These are phyloP conservation scores for Acorus gramineus DNA, from an alignment of 106 monocot genomes.

Conservation along the genomic window DNA sequence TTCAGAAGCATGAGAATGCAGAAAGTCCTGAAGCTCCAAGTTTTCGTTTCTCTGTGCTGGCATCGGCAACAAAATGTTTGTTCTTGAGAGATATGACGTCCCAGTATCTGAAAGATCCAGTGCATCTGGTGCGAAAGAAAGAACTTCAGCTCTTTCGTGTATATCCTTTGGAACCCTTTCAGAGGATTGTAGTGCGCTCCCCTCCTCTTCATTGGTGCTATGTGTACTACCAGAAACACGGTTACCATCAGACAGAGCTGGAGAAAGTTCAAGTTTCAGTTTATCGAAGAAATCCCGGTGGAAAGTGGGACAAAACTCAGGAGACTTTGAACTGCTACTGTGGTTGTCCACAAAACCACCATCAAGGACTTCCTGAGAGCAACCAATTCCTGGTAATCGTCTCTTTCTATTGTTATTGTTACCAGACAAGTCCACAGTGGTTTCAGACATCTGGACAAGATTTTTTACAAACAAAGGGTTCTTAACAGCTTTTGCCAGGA, in stretches of 20 bases:
- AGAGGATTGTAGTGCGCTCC: slow-evolving; percentile 14
- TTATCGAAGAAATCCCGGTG: slow-evolving; percentile 57
- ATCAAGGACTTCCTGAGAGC: slow-evolving; percentile 14
- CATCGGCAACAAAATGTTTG: slow-evolving; percentile 23
- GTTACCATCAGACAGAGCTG: slow-evolving; percentile 39
- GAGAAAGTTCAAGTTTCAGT: slow-evolving; percentile 55
- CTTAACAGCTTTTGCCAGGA: slow-evolving; percentile 37
- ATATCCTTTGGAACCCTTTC: not conserved
- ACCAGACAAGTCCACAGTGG: slow-evolving; percentile 16
- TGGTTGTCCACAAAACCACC: slow-evolving; percentile 26
- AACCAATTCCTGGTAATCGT: slow-evolving; percentile 20
- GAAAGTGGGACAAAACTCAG: slow-evolving; percentile 30
- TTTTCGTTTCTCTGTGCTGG: not conserved
- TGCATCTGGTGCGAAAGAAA: slow-evolving; percentile 27
- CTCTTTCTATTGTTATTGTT: slow-evolving; percentile 51
- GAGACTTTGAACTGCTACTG: slow-evolving; percentile 12
- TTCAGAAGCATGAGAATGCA: slow-evolving; percentile 2
- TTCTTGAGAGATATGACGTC: slow-evolving; percentile 39
- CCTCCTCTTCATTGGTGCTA: slow-evolving; percentile 37
- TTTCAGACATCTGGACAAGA: slow-evolving; percentile 38
- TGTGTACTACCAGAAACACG: slow-evolving; percentile 30
- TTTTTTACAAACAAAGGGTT: slow-evolving; percentile 54
- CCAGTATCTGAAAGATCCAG: slow-evolving; percentile 48
- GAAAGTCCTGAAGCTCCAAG: too few relatives aligned
- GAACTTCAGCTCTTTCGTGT: slow-evolving; percentile 6